Evolutionary conservation across 1,284 basidiomycete species (phyloP).

Genomic region (Pisolithus thermaeus): DNA sequence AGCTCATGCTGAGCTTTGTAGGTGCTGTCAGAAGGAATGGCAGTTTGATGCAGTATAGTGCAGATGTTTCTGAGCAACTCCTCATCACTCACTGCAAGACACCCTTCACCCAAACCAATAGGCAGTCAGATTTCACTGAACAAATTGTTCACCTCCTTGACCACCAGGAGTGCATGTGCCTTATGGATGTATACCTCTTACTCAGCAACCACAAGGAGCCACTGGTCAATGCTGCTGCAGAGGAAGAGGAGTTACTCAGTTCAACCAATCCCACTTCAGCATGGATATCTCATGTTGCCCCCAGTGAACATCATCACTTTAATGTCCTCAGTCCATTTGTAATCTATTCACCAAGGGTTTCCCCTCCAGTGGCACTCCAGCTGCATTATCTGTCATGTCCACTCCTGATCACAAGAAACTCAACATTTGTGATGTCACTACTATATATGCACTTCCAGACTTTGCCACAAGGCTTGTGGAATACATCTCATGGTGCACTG

Average conservation of each 20-base stretch:
- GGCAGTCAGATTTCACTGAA: background rate
- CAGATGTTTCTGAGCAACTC: background rate
- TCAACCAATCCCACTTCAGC: slow-evolving; percentile 1
- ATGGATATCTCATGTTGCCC: slow-evolving; percentile 1
- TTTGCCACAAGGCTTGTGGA: background rate
- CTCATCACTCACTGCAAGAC: slow-evolving; percentile 7
- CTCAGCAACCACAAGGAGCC: background rate
- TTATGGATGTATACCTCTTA: slow-evolving; percentile 3
- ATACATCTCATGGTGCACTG: background rate
- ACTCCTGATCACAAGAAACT: background rate
- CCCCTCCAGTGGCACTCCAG: background rate
- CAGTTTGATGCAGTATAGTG: background rate
- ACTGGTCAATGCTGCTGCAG: slow-evolving; percentile 4
- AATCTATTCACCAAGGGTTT: slow-evolving; percentile 11
- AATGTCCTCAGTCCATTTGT: background rate
- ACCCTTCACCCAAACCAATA: background rate
- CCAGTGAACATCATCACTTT: slow-evolving; percentile 1
- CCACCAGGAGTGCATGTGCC: slow-evolving; percentile 1
- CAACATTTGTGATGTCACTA: background rate
- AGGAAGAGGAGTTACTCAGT: slow-evolving; percentile 1
- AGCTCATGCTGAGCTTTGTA: slow-evolving; percentile 1
- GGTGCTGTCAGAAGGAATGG: background rate
- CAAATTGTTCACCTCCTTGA: slow-evolving; percentile 2
- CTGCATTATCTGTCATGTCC: slow-evolving; percentile 4
- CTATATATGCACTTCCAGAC: background rate